Base-by-base conservation (phyloP, 352 stramenopile species). In the Phytopythium aichiense region DNA sequence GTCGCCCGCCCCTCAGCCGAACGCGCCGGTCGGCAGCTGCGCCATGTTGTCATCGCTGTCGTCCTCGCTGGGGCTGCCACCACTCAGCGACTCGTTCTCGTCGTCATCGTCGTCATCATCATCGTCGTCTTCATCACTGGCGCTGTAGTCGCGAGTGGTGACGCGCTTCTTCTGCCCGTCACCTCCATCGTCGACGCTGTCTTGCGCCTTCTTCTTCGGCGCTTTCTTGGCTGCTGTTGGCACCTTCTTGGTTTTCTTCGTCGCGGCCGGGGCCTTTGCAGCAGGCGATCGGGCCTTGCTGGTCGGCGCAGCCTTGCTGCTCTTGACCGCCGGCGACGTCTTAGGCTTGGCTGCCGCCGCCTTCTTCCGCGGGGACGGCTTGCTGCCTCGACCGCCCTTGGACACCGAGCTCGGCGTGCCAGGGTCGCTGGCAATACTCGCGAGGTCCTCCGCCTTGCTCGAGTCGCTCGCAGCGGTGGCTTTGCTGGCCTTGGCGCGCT, bases 11-110 rank as follows among this genome's bases (percentile, higher is more conserved):
- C 7, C 25, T 54, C 74, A 89, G 20, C 79, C 79, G 48, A 89
- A 89, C 0, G 79, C 79, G 15, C 79, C 79, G 13, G 74, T 87
- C 6, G 79, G 79, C 25, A 89, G 67, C 52, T 88, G 69, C 28
- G 78, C 78, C 72, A 88, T 80, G 58, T 79, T 70, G 42, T 85
- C 76, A 53, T 89, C 79, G 56, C 77, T 81, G 61, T 89, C 79
- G 67, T 88, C 77, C 28, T 87, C 77, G 43, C 71, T 81, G 1
- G 62, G 66, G 53, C 72, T 84, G 5, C 71, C 73, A 12, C 69
- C 77, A 46, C 73, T 78, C 48, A 68, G 33, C 6, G 73, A 78
- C 23, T 79, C 71, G 55, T 81, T 70, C 5, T 76, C 71, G 18
- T 66, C 58, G 12, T 69, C 59, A 15, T 72, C 49, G 16, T 79